A percentile compares a stretch with the other conserved stretches of the same genome.
These are phyloP conservation scores for Botrytis squamosa DNA, from an alignment of 2,329 filamentous ascomycete species.

Conservation along the genomic window DNA sequence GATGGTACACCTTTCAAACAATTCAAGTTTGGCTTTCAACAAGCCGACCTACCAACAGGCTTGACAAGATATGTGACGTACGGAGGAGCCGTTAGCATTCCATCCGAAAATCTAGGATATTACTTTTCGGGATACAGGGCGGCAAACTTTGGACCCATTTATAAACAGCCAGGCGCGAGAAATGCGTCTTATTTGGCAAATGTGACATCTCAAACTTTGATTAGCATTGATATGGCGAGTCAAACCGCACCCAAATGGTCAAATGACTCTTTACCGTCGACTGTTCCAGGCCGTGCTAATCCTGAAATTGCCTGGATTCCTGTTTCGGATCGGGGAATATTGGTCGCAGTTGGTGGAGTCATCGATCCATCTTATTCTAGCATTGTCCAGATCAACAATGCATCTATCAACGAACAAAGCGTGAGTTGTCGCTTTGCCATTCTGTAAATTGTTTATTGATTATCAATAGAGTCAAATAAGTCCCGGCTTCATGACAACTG, in stretches of 20 bases:
- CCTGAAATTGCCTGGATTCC: slow-evolving; percentile 73
- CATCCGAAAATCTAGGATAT: slow-evolving; percentile 69
- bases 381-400: slow-evolving; percentile 28
- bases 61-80: slow-evolving; percentile 63
- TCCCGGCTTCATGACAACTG: slow-evolving; percentile 65
- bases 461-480: slow-evolving; percentile 58
- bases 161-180: slow-evolving; percentile 28
- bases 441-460: background rate
- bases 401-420: slow-evolving; percentile 41
- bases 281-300: slow-evolving; percentile 56
- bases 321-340: slow-evolving; percentile 70
- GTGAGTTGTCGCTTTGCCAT: slow-evolving; percentile 37
- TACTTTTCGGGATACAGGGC: slow-evolving; percentile 67
- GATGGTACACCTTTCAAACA: slow-evolving; percentile 48
- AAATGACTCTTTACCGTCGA: slow-evolving; percentile 53
- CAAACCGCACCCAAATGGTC: slow-evolving; percentile 54
- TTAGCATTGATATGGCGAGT: slow-evolving; percentile 58
- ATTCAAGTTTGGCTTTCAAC: background rate
- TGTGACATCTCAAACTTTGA: slow-evolving; percentile 54
- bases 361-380: slow-evolving; percentile 54
- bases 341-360: slow-evolving; percentile 76
- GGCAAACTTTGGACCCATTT: slow-evolving; percentile 50
- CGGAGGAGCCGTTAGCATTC: slow-evolving; percentile 62
- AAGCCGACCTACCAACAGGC: slow-evolving; percentile 40
- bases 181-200: slow-evolving; percentile 32